phyloP scores from a whole-genome alignment of 495 filamentous ascomycete species.

The Chaetomidium leptoderma region DNA sequence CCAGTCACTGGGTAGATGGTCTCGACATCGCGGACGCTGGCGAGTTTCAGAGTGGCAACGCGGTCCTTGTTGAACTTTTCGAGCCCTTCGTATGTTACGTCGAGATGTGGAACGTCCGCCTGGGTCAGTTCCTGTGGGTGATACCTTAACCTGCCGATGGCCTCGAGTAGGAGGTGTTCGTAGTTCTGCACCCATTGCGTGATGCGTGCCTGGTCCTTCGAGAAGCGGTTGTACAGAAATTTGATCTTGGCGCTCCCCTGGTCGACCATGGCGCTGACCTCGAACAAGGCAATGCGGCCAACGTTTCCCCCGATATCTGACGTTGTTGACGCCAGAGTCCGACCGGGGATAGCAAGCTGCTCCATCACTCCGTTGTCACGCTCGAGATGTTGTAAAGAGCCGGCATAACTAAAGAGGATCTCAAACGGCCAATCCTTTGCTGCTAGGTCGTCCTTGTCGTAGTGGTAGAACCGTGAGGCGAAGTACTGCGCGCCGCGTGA shows the following conservation, averaged over 20 bases:
- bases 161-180: conserved; percentile 49
- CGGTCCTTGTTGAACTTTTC: conserved; percentile 48
- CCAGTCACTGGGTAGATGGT: conserved; percentile 60
- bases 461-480: conserved; percentile 44
- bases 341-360: conserved; percentile 44
- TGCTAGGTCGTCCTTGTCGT: conserved; percentile 42
- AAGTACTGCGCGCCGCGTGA: conserved; percentile 30
- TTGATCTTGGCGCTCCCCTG: conserved; percentile 58
- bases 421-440: conserved; percentile 59
- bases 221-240: conserved; percentile 59
- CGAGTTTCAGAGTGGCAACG: conserved; percentile 48
- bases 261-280: conserved; percentile 56
- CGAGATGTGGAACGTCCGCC: conserved; percentile 59
- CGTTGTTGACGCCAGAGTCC: conserved; percentile 37
- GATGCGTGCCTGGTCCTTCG: conserved; percentile 55
- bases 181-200: conserved; percentile 57
- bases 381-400: conserved; percentile 59
- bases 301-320: conserved; percentile 54
- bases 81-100: conserved; percentile 56
- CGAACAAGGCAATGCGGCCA: conserved; percentile 62
- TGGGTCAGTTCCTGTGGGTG: conserved; percentile 52
- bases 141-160: conserved; percentile 48
- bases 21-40: conserved; percentile 43
- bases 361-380: conserved; percentile 58
- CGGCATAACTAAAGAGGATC: conserved; percentile 67